Evolutionary conservation across 768 basidiomycete species (phyloP), one percentile per base, ranked within the genome.

Genomic region (Baorangia bicolor): DNA sequence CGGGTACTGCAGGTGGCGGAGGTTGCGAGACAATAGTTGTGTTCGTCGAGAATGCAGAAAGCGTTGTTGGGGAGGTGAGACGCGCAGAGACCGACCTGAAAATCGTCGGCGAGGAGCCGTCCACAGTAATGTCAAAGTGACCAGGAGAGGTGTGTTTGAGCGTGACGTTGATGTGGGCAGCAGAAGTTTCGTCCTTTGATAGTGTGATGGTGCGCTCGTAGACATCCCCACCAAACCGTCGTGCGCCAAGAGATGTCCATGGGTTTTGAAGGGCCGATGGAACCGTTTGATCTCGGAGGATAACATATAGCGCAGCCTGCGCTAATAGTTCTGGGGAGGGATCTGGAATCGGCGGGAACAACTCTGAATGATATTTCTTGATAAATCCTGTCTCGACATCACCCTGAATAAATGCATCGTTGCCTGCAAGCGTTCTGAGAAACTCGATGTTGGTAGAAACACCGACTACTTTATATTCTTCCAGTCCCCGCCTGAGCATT

Each of bases 311-410:
- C 0, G 89, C 93, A 1, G 89, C 90, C 67, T 90, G 88, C 3
- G 88, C 90, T 6, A 94, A 73, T 12, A 90, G 63, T 43, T 85
- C 81, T 0, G 87, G 74, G 1, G 81, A 78, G 2, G 91, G 86
- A 16, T 81, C 73, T 7, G 75, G 60, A 3, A 85, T 61, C 0
- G 82, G 76, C 3, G 90, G 89, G 75, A 97, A 94, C n/a, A 97
- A 76, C 53, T 89, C 82, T 38, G 85, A 77, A 64, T 83, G 81
- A 67, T 96, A 87, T 83, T 92, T 93, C 93, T 83, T 80, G 63
- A 98, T 95, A 68, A 98, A 98, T 4, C 92, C 92, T 3, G 94
- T 96, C 66, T 97, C 94, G 12, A 98, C 82, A 55, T 94, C 86
- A 23, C 79, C 90, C 30, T 79, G 73, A 16, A 90, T 79, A 67